Conservation (phyloP, 139 green algal genomes). For the Yamagishiella unicocca region DNA sequence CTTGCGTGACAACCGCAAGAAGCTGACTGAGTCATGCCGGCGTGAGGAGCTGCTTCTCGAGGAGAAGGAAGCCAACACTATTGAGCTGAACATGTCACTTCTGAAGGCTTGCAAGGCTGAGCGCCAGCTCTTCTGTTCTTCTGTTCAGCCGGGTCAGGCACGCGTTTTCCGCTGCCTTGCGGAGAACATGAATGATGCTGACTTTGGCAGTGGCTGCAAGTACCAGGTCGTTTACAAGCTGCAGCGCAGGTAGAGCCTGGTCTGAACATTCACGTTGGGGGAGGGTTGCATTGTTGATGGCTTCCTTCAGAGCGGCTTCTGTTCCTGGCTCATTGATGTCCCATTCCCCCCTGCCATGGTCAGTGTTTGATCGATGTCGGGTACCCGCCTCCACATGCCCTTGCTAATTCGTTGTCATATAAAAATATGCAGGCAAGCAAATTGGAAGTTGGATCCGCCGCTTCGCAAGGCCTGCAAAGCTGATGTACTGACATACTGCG, state of each 20-base stretch:
- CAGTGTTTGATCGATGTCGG: too few species aligned
- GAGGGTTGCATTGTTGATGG: not conserved
- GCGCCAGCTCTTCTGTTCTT: slow-evolving; percentile 76
- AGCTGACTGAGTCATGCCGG: slow-evolving; percentile 76
- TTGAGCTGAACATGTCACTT: slow-evolving; percentile 75
- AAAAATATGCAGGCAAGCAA: slow-evolving; percentile 66
- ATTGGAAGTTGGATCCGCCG: slow-evolving; percentile 83
- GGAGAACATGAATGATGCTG: slow-evolving; percentile 80
- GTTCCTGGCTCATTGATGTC: too few species aligned
- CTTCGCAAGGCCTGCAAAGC: slow-evolving; percentile 72
- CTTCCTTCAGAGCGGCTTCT: too few species aligned
- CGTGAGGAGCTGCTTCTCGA: slow-evolving; percentile 85
- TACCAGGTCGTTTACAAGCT: slow-evolving; percentile 75
- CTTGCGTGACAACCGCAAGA: slow-evolving; percentile 75
- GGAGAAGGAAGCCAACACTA: slow-evolving; percentile 67
- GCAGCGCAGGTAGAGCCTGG: slow-evolving; percentile 66
- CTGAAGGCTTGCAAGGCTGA: slow-evolving; percentile 71
- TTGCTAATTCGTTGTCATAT: not conserved
- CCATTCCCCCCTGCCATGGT: too few species aligned
- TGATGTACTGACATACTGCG: slow-evolving; percentile 73
- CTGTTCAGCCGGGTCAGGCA: slow-evolving; percentile 64
- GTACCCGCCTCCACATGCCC: too few species aligned
- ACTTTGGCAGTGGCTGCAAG: slow-evolving; percentile 76
- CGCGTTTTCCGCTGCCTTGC: slow-evolving; percentile 83
- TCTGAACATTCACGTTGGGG: too few species aligned